Evolutionary conservation across 371 early-diverging fungal genomes (phyloP).

Genomic region (Mucor sp.): DNA sequence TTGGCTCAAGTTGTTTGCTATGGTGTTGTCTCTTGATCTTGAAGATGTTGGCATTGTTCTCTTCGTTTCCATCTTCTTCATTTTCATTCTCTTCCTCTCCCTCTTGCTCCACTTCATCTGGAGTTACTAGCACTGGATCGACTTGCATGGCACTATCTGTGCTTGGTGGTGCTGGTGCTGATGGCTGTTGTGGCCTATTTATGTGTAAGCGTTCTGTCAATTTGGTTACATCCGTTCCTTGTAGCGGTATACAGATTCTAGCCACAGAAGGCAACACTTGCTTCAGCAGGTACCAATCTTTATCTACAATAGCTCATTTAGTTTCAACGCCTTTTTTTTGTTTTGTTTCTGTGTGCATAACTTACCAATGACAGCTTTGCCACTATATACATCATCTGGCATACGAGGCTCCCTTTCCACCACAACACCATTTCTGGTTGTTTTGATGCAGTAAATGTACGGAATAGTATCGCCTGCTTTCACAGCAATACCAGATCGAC

Average conservation of each 20-base stretch:
- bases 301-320: slow-evolving; percentile 56
- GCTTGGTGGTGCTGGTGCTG: too few relatives aligned
- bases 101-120: background rate
- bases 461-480: slow-evolving; percentile 90
- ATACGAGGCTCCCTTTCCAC: background rate
- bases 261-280: slow-evolving; percentile 93
- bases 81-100: background rate
- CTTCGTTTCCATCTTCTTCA: background rate
- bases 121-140: too few relatives aligned
- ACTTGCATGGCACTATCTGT: too few relatives aligned
- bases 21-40: background rate
- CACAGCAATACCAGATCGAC: slow-evolving; percentile 65
- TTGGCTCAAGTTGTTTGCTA: background rate
- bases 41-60: background rate
- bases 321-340: too few relatives aligned
- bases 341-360: too few relatives aligned
- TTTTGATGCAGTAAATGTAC: slow-evolving; percentile 84
- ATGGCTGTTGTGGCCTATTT: background rate
- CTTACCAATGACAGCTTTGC: slow-evolving; percentile 12
- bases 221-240: slow-evolving; percentile 69
- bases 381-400: slow-evolving; percentile 10
- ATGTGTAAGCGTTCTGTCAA: slow-evolving; percentile 67
- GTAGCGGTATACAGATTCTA: slow-evolving; percentile 79
- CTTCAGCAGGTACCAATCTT: slow-evolving; percentile 90
- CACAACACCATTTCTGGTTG: background rate